phyloP scores from a whole-genome alignment of 2,329 filamentous ascomycete genomes.

The Penicillium crustosum region DNA sequence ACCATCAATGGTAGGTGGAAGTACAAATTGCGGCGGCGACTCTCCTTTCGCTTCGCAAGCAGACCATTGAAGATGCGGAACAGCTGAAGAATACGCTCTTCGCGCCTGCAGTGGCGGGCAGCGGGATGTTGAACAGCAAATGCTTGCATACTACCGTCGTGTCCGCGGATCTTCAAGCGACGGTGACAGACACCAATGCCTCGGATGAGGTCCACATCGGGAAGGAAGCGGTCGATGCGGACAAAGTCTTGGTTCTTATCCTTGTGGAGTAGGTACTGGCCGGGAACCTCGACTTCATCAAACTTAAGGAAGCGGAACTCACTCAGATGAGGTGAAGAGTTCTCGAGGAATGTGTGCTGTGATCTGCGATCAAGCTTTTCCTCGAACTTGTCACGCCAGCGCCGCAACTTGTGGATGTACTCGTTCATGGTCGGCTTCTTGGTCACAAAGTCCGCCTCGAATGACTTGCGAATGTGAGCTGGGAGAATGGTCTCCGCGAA shows the following conservation, averaged over 20 bases:
- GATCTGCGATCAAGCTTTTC: conserved; percentile 89
- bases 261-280: conserved; percentile 94
- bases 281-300: conserved; percentile 95
- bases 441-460: conserved; percentile 94
- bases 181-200: conserved; percentile 89
- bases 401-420: conserved; percentile 94
- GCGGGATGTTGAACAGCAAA: conserved; percentile 97
- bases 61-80: conserved; percentile 98
- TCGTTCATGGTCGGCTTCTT: conserved; percentile 97
- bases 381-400: conserved; percentile 97
- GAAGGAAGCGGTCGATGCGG: conserved; percentile 93
- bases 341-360: conserved; percentile 72
- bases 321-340: conserved; percentile 84
- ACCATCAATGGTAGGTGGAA: conserved; percentile 97
- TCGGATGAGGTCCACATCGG: conserved; percentile 88
- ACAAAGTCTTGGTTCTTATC: conserved; percentile 99
- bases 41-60: conserved; percentile 89
- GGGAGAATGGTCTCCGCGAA: conserved; percentile 97
- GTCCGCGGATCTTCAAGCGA: conserved; percentile 90
- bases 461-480: conserved; percentile 89
- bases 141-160: conserved; percentile 94
- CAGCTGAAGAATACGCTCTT: conserved; percentile 91
- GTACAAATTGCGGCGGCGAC: conserved; percentile 85
- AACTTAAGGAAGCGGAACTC: conserved; percentile 98
- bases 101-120: conserved; percentile 83